Evolutionary conservation across 495 filamentous ascomycete genomes (phyloP).

Genomic region (Geoglossum glabrum): DNA sequence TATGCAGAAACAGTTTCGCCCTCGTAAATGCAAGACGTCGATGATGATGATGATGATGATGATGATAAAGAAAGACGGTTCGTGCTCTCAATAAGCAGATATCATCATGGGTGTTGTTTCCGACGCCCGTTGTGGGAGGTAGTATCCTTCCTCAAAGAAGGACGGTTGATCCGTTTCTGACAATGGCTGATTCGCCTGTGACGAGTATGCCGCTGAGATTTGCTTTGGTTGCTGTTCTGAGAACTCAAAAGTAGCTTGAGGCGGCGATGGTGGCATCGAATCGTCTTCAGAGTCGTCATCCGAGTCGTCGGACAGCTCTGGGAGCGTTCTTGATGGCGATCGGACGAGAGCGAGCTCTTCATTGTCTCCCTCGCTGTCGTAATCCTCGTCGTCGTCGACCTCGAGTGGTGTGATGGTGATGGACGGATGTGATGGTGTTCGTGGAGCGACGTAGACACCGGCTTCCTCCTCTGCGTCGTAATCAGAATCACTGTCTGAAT

Average conservation of each 20-base stretch:
- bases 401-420: slow-evolving; percentile 2
- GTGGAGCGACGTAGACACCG: background rate
- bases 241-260: slow-evolving; percentile 1
- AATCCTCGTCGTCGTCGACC: slow-evolving; percentile 1
- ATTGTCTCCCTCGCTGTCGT: slow-evolving; percentile 5
- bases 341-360: slow-evolving; percentile 8
- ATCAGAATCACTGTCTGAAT: slow-evolving; percentile 6
- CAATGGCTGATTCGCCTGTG: background rate
- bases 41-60: background rate
- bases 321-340: slow-evolving; percentile 4
- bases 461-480: slow-evolving; percentile 4
- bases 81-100: background rate
- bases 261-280: slow-evolving; percentile 7
- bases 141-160: slow-evolving; percentile 7
- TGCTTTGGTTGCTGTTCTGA: slow-evolving; percentile 1
- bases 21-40: background rate
- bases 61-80: too few species aligned
- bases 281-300: slow-evolving; percentile 5
- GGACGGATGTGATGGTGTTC: background rate
- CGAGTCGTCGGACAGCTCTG: slow-evolving; percentile 5
- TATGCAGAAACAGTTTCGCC: background rate
- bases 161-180: background rate
- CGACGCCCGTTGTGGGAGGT: slow-evolving; percentile 1
- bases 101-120: background rate
- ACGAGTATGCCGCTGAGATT: background rate